Percentiles rank a stretch among this genome's conserved stretches.
phyloP scores from a whole-genome alignment of 2,329 filamentous ascomycete genomes.

The Diaporthe sp. region DNA sequence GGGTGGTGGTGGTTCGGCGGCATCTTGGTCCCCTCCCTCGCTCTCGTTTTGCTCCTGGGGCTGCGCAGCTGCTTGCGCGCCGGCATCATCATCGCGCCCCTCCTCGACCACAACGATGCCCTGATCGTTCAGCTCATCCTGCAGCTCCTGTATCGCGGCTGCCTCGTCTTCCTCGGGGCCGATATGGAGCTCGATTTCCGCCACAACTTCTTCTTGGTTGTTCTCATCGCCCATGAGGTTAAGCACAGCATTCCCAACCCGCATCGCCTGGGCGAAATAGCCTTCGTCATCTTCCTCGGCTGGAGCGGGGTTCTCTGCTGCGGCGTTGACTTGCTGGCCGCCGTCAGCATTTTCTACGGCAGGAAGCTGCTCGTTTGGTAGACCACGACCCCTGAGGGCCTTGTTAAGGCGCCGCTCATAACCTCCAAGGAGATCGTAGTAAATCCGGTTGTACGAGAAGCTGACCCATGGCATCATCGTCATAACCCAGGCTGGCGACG shows the following conservation, averaged over 20 bases:
- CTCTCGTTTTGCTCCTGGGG: slow-evolving; percentile 28
- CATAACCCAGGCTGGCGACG: slow-evolving; percentile 64
- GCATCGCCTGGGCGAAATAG: slow-evolving; percentile 39
- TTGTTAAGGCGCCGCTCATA: slow-evolving; percentile 64
- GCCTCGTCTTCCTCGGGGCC: slow-evolving; percentile 50
- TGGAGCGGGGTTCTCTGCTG: slow-evolving; percentile 29
- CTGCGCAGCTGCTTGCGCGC: slow-evolving; percentile 12
- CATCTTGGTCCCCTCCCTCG: slow-evolving; percentile 18
- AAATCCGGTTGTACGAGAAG: slow-evolving; percentile 57
- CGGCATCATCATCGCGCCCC: slow-evolving; percentile 5
- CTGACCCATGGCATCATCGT: slow-evolving; percentile 60
- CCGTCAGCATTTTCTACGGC: slow-evolving; percentile 32
- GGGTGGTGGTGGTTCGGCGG: slow-evolving; percentile 32
- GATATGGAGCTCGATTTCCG: slow-evolving; percentile 45
- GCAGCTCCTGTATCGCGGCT: slow-evolving; percentile 40
- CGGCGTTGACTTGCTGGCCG: slow-evolving; percentile 32
- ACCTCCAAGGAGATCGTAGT: slow-evolving; percentile 59
- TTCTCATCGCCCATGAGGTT: slow-evolving; percentile 51
- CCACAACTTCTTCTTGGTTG: slow-evolving; percentile 43
- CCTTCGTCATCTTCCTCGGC: slow-evolving; percentile 44
- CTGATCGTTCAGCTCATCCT: slow-evolving; percentile 46
- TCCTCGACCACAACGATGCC: slow-evolving; percentile 33
- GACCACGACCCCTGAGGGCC: slow-evolving; percentile 54
- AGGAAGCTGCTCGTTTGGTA: slow-evolving; percentile 41
- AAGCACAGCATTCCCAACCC: slow-evolving; percentile 43